Conservation (phyloP, 2,329 filamentous ascomycete species). For the Byssothecium circinans region DNA sequence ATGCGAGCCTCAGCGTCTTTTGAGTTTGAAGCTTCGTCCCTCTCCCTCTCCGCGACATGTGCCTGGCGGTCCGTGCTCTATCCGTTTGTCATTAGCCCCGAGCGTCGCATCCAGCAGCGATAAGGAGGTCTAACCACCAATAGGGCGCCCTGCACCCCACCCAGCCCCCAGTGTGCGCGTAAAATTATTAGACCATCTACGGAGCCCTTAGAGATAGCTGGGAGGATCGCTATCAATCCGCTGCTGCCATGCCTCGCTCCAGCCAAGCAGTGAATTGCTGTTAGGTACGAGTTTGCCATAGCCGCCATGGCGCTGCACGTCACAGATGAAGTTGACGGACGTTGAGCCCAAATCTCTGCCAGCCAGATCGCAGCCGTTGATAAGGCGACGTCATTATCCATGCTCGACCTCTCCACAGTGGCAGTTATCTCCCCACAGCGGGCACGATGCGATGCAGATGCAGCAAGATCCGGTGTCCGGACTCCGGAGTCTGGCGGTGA, state of each 20-base stretch:
- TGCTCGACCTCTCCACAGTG: neutral
- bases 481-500: too few relatives aligned
- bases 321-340: too few relatives aligned
- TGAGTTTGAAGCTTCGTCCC: too few relatives aligned
- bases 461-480: too few relatives aligned
- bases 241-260: constrained; percentile 3
- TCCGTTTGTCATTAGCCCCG: neutral
- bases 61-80: neutral
- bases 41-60: too few relatives aligned
- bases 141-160: constrained; percentile 20
- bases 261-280: constrained; percentile 40
- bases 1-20: too few relatives aligned
- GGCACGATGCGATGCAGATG: too few relatives aligned
- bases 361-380: too few relatives aligned
- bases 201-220: constrained; percentile 22
- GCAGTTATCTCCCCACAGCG: too few relatives aligned
- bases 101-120: constrained; percentile 15
- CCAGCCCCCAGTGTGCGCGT: constrained; percentile 31
- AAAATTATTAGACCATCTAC: constrained; percentile 37
- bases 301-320: neutral
- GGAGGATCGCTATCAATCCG: constrained; percentile 17
- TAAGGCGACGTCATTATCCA: neutral
- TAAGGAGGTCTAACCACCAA: constrained; percentile 32
- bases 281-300: constrained; percentile 38
- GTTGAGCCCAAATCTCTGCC: too few relatives aligned